phyloP scores from a whole-genome alignment of 345 rosid species.

The Boechera retrofracta region DNA sequence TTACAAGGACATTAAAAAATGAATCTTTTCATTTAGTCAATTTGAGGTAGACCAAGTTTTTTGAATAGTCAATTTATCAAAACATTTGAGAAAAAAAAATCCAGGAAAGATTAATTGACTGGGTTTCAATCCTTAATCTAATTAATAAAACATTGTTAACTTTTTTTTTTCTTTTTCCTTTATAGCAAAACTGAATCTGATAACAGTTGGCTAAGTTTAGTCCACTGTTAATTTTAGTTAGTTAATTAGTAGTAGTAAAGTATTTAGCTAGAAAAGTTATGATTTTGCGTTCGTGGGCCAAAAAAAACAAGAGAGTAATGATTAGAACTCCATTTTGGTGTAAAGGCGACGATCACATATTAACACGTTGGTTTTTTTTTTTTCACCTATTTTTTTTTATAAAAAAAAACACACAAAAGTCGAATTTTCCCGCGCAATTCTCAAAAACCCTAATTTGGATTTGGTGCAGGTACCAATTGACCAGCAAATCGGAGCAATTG shows the following conservation, averaged over 20 bases:
- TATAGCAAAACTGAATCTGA: too few species aligned
- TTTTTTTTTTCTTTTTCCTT: too few species aligned
- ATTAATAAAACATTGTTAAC: neutral
- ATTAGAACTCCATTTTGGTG: neutral
- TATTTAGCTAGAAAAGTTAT: neutral
- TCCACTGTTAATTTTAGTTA: constrained; percentile 17
- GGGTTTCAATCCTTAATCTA: neutral
- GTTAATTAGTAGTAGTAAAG: too few species aligned
- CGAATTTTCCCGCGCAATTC: constrained; percentile 29
- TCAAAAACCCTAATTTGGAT: neutral
- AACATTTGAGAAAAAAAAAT: neutral
- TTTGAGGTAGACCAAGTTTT: neutral
- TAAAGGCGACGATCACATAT: neutral
- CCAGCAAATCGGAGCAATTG: constrained; percentile 72
- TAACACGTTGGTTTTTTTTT: neutral
- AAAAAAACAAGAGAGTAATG: neutral
- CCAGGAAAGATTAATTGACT: neutral
- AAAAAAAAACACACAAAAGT: too few species aligned
- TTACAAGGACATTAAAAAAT: neutral
- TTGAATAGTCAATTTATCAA: neutral
- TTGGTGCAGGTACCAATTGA: constrained; percentile 65
- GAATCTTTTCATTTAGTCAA: constrained; percentile 19
- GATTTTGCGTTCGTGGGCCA: neutral
- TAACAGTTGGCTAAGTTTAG: too few species aligned
- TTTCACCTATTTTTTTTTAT: neutral